A percentile compares a stretch with the other conserved stretches of the same genome.
Conservation (phyloP, 495 filamentous ascomycete genomes). For the Lasiosphaeria hispida region DNA sequence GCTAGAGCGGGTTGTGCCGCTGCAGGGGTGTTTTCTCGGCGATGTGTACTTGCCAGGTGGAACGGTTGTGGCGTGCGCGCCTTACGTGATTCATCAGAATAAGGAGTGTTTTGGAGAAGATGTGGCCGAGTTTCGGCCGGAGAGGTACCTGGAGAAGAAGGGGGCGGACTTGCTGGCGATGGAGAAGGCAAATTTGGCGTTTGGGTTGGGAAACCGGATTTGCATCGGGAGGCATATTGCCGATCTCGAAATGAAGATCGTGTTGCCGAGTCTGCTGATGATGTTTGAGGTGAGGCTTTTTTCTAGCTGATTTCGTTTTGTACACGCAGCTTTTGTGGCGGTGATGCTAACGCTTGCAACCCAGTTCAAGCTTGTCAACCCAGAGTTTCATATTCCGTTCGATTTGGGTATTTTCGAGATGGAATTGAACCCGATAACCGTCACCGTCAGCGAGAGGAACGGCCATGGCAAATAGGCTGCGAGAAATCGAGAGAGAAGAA, state of each 20-base stretch:
- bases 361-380: background rate
- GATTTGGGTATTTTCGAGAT: conserved; percentile 5
- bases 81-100: conserved; percentile 48
- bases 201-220: conserved; percentile 57
- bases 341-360: background rate
- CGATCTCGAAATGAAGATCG: conserved; percentile 61
- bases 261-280: conserved; percentile 57
- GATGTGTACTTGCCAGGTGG: conserved; percentile 53
- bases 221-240: conserved; percentile 66
- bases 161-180: conserved; percentile 39
- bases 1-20: conserved; percentile 55
- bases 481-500: no score
- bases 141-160: conserved; percentile 50
- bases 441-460: conserved; percentile 5
- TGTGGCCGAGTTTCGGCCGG: conserved; percentile 52
- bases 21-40: conserved; percentile 49
- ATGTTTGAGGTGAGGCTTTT: conserved; percentile 24
- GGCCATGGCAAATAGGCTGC: no score
- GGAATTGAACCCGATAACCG: conserved; percentile 1
- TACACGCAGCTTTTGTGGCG: background rate
- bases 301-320: no score
- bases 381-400: background rate
- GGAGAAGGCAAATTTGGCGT: conserved; percentile 45
- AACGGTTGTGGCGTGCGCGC: conserved; percentile 26
- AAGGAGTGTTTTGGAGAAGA: conserved; percentile 51